These are phyloP conservation scores for Pyrrhoderma lamaoense DNA, from an alignment of 1,284 basidiomycete genomes.

Conservation along the genomic window DNA sequence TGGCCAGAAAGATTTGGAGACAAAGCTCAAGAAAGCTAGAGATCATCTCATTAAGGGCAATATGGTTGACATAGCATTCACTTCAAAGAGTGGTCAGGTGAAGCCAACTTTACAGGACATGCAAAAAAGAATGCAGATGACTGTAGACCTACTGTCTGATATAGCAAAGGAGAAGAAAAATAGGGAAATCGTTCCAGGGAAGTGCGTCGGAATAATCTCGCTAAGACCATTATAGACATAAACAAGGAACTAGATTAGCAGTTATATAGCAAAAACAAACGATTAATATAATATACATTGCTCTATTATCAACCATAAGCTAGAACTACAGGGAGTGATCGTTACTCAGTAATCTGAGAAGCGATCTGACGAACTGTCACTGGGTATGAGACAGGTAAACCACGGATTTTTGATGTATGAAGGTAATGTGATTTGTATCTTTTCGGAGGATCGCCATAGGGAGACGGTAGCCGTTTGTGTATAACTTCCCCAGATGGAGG, in stretches of 20 bases:
- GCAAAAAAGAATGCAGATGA: conserved; percentile 35
- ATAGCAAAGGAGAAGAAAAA: conserved; percentile 46
- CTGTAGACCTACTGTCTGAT: conserved; percentile 35
- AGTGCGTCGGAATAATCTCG: conserved; percentile 33
- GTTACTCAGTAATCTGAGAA: too few relatives aligned
- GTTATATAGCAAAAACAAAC: background rate
- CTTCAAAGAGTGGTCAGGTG: conserved; percentile 39
- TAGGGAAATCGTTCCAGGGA: conserved; percentile 31
- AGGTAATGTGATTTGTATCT: background rate
- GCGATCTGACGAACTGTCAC: background rate
- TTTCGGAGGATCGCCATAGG: background rate
- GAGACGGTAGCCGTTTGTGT: background rate
- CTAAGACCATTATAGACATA: conserved; percentile 24
- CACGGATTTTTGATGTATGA: conserved; percentile 15
- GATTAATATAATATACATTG: conserved; percentile 6
- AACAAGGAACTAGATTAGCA: conserved; percentile 1
- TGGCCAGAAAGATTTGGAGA: conserved; percentile 49
- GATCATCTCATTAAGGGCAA: conserved; percentile 54
- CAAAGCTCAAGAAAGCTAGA: conserved; percentile 58
- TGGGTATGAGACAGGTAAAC: conserved; percentile 12
- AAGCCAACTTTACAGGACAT: conserved; percentile 28
- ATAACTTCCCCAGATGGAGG: background rate
- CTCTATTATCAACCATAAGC: background rate
- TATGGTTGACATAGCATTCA: conserved; percentile 51
- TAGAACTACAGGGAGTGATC: background rate